phyloP scores from a whole-genome alignment of 805 yeast species.

The Candida incommunis region DNA sequence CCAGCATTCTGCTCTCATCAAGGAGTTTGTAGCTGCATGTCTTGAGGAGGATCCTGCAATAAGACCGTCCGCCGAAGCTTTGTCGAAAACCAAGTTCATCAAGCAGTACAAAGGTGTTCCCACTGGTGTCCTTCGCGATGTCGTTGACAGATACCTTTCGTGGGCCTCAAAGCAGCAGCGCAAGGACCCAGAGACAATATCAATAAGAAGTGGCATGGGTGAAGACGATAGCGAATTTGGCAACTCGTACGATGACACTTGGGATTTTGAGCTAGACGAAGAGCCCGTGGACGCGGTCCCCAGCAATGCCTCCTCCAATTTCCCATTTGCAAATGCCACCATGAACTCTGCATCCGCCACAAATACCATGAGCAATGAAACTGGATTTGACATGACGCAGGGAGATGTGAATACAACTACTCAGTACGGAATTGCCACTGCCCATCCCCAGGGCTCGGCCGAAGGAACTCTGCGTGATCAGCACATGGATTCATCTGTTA shows the following conservation, averaged over 20 bases:
- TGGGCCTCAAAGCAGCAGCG: conserved; percentile 42
- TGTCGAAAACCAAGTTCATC: conserved; percentile 61
- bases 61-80: conserved; percentile 75
- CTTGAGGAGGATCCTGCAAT: conserved; percentile 87
- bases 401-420: background rate
- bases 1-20: conserved; percentile 57
- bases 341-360: conserved; percentile 4
- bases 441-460: background rate
- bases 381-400: background rate
- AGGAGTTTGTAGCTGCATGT: conserved; percentile 83
- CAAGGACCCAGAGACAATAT: conserved; percentile 28
- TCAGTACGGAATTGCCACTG: background rate
- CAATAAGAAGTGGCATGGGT: conserved; percentile 14
- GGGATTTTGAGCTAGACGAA: conserved; percentile 16
- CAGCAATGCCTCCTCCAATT: conserved; percentile 4
- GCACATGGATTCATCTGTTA: background rate
- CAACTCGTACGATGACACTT: conserved; percentile 29
- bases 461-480: background rate
- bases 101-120: conserved; percentile 45
- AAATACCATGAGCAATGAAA: background rate
- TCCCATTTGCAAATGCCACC: conserved; percentile 4
- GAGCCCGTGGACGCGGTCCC: conserved; percentile 4
- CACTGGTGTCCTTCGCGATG: conserved; percentile 50
- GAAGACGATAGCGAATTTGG: conserved; percentile 16
- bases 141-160: conserved; percentile 36